A percentile compares a stretch with the other conserved stretches of the same genome.
phyloP scores from a whole-genome alignment of 2,329 filamentous ascomycete species.

The Pseudogymnoascus destructans region DNA sequence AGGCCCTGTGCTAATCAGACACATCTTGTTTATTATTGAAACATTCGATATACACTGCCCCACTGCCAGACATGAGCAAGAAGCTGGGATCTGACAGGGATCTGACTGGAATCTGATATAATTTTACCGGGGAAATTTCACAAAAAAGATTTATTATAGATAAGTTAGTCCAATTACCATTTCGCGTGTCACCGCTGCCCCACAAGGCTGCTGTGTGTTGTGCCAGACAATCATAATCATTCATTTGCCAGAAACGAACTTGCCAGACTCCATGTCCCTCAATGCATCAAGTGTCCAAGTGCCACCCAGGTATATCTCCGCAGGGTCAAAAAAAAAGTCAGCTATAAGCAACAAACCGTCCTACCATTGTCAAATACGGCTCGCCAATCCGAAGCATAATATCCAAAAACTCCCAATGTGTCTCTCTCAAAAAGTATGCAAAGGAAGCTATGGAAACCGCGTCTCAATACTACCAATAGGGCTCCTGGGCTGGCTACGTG shows the following conservation, averaged over 20 bases:
- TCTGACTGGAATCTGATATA: not conserved
- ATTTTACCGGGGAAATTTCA: not conserved
- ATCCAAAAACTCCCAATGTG: not conserved
- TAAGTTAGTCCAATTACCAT: not conserved
- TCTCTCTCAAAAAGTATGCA: not conserved
- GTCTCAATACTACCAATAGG: conserved; percentile 33
- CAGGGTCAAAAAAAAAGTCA: not conserved
- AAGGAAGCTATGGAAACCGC: conserved; percentile 1
- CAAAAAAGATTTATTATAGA: conserved; percentile 2
- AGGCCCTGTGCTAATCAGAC: not conserved
- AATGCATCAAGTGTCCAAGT: not conserved
- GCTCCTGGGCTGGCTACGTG: conserved; percentile 44
- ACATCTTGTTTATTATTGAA: conserved; percentile 7
- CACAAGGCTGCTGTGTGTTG: conserved; percentile 6
- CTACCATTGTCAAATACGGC: conserved; percentile 1
- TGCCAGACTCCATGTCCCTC: not conserved
- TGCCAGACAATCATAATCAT: conserved; percentile 4
- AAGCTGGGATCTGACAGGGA: not conserved
- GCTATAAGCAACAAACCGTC: not conserved
- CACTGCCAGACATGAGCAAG: not conserved
- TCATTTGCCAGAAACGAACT: conserved; percentile 8
- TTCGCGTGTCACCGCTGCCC: conserved; percentile 2
- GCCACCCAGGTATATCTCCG: conserved; percentile 6
- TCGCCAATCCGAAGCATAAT: conserved; percentile 3
- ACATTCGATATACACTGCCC: conserved; percentile 2